Conservation (phyloP, 2,329 filamentous ascomycete species). For the Epichloe sibirici region DNA sequence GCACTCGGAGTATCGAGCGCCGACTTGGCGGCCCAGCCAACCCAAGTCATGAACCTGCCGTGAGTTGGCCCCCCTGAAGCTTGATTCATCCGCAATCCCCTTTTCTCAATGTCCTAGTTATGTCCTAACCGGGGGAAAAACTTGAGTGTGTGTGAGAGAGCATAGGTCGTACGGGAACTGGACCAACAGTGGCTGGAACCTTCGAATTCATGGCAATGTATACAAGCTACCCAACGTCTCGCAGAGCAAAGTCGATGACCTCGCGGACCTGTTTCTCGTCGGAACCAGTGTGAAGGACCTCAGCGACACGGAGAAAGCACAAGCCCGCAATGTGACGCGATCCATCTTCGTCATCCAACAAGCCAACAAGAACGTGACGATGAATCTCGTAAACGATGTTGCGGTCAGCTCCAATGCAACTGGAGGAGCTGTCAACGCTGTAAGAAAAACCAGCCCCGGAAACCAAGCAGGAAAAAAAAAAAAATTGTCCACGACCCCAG, state of each 20-base stretch:
- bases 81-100: not conserved
- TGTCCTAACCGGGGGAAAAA: not conserved
- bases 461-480: too few relatives aligned
- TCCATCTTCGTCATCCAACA: constrained; percentile 70
- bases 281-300: constrained; percentile 49
- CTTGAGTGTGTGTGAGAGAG: constrained; percentile 9
- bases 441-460: constrained; percentile 7
- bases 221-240: constrained; percentile 65
- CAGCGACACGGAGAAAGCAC: constrained; percentile 43
- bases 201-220: constrained; percentile 68
- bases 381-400: constrained; percentile 40
- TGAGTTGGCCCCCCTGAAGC: constrained; percentile 16
- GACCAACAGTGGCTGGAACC: constrained; percentile 65
- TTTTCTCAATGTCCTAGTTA: not conserved
- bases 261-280: constrained; percentile 60
- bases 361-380: constrained; percentile 46
- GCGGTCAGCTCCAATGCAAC: constrained; percentile 38
- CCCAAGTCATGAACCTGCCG: constrained; percentile 59
- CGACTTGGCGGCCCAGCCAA: constrained; percentile 50
- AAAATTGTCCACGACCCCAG: too few relatives aligned
- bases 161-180: constrained; percentile 56
- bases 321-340: constrained; percentile 62
- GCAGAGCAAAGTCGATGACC: constrained; percentile 49
- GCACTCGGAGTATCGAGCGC: constrained; percentile 46
- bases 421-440: constrained; percentile 38